Evolutionary conservation across 2,329 filamentous ascomycete species (phyloP), one percentile per base, ranked within the genome.

Genomic region (Conoideocrella luteorostrata): DNA sequence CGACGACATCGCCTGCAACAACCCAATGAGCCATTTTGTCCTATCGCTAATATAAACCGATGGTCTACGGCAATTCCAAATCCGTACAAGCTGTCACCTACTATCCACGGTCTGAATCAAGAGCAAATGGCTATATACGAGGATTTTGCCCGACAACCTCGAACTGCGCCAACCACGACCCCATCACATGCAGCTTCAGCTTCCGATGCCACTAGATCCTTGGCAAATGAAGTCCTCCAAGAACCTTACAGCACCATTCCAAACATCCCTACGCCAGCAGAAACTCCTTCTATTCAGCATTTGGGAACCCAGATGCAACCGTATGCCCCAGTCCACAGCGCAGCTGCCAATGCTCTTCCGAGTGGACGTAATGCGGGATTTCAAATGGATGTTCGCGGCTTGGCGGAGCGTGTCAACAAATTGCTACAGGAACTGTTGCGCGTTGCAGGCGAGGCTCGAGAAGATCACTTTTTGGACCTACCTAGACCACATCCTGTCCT

Each of bases 111-210:
- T 4, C 69, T 98, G 41, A 97, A 95, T 57, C 76, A 85, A 20
- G 88, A 96, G 56, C 93, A 98, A 58, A 80, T 97, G 70, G 87
- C 87, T 10, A 94, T 98, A 21, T 98, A 98, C 58, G 90, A 97
- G 57, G 90, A 97, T 50, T 98, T 98, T 63, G 88, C 88, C 9
- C 78, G 89, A 44, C 88, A 95, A 60, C 84, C 88, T 22, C 84
- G 88, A 44, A 78, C 75, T 58, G 61, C 72, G 58, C 53, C 74
- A 67, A 59, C 72, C 58, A 58, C 80, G 63, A 61, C 80, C 60
- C 62, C 73, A 2, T 68, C 71, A 4, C 79, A 83, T 51, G 70
- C 69, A 13, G 66, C 77, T 10, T 77, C 80, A 2, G 63, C 73
- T 2, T 82, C 79, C 2, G 80, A 84, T 55, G 70, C 77, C 5